These are phyloP conservation scores for Mrakia blollopis DNA, from an alignment of 768 basidiomycete genomes.

Conservation along the genomic window DNA sequence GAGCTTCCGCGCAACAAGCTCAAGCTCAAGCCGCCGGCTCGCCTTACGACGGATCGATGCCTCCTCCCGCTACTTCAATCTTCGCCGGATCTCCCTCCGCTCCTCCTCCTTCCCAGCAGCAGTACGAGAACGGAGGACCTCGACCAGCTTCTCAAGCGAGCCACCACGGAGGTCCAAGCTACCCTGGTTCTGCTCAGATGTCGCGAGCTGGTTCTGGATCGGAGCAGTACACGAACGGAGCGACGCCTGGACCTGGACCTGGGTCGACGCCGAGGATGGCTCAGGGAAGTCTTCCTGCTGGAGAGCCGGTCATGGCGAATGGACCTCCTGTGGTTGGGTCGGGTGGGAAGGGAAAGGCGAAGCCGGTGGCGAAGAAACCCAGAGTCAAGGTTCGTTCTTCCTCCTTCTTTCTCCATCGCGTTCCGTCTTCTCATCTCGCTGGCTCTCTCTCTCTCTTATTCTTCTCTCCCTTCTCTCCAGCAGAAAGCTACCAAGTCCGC, in stretches of 20 bases:
- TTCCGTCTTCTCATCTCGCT: background rate
- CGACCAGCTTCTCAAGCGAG: slow-evolving; percentile 2
- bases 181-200: background rate
- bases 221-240: background rate
- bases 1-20: slow-evolving; percentile 1
- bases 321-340: background rate
- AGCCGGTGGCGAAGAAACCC: slow-evolving; percentile 4
- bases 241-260: slow-evolving; percentile 14
- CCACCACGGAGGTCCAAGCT: background rate
- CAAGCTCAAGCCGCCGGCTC: slow-evolving; percentile 1
- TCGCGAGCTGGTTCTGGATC: background rate
- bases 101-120: too few relatives aligned
- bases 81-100: slow-evolving; percentile 3
- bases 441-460: background rate
- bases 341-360: slow-evolving; percentile 5
- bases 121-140: background rate
- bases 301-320: background rate
- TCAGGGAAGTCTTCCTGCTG: background rate
- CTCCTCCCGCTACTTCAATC: background rate
- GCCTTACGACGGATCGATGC: slow-evolving; percentile 16
- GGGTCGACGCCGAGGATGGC: background rate
- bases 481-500: background rate
- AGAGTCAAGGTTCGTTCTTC: background rate
- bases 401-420: background rate
- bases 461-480: background rate